Conservation (phyloP, 139 green algal genomes). For the Mychonastes homosphaera region DNA sequence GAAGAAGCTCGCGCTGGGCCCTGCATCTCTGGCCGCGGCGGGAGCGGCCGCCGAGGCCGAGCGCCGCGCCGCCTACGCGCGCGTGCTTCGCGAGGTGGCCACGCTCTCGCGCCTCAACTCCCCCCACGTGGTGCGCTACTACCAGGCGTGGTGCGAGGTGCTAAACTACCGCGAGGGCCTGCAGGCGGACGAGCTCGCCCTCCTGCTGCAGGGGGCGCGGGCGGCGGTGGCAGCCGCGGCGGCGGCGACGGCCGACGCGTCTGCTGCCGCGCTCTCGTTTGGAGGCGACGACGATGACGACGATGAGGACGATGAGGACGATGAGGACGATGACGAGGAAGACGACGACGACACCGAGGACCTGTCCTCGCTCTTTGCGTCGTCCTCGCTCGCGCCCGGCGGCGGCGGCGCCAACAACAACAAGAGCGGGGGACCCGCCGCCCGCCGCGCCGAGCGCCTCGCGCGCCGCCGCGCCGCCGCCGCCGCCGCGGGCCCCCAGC, state of each 20-base stretch:
- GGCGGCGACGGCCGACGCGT: not conserved
- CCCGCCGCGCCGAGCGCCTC: not conserved
- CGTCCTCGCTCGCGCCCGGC: not conserved
- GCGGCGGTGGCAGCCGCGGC: not conserved
- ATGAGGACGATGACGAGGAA: not conserved
- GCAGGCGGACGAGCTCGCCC: too few species aligned
- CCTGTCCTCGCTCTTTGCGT: not conserved
- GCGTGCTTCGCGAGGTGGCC: slow-evolving; percentile 81
- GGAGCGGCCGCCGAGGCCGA: too few species aligned
- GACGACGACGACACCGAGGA: not conserved
- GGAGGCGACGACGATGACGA: too few species aligned
- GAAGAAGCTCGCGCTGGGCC: slow-evolving; percentile 77
- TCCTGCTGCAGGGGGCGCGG: not conserved
- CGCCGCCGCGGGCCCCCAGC: slow-evolving; percentile 7
- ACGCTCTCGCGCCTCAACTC: slow-evolving; percentile 85
- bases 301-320: too few species aligned
- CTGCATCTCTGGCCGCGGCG: too few species aligned
- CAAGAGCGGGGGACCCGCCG: not conserved
- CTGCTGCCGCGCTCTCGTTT: too few species aligned
- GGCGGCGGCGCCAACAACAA: not conserved
- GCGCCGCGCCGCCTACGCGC: slow-evolving; percentile 25
- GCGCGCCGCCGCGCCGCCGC: not conserved
- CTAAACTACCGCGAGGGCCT: too few species aligned
- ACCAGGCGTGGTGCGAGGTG: slow-evolving; percentile 50
- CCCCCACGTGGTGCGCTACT: slow-evolving; percentile 84